Percentiles rank a stretch among this genome's conserved stretches.
Conservation (phyloP, 345 rosid genomes). For the Noccaea caerulescens region DNA sequence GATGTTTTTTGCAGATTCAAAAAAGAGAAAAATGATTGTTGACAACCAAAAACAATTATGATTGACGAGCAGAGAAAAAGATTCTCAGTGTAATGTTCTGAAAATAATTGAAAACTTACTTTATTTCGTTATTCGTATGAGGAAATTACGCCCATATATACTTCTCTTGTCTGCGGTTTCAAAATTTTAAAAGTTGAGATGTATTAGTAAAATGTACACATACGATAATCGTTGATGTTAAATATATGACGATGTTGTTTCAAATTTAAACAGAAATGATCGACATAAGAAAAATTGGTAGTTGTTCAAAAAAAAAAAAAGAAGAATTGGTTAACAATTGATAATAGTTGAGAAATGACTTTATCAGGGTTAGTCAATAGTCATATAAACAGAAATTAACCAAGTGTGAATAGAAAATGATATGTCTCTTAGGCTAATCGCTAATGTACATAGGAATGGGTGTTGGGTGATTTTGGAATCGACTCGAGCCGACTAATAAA, state of each 20-base stretch:
- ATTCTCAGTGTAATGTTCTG: neutral
- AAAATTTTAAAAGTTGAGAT: neutral
- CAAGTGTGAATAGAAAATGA: constrained; percentile 9
- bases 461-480: constrained; percentile 16
- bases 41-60: neutral
- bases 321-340: too few relatives aligned
- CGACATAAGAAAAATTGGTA: too few relatives aligned
- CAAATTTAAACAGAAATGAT: neutral
- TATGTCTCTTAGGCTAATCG: neutral
- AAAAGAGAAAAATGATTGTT: constrained; percentile 17
- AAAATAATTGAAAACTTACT: neutral
- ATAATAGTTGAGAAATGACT: constrained; percentile 1
- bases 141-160: neutral
- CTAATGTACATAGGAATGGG: constrained; percentile 1
- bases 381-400: constrained; percentile 18
- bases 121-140: neutral
- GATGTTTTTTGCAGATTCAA: too few relatives aligned
- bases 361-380: neutral
- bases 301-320: too few relatives aligned
- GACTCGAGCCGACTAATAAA: constrained; percentile 40
- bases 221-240: neutral
- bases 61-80: neutral
- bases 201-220: neutral
- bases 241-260: neutral
- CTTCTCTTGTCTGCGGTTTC: neutral